phyloP scores from a whole-genome alignment of 1,284 basidiomycete genomes.

The Schizophyllum amplum region DNA sequence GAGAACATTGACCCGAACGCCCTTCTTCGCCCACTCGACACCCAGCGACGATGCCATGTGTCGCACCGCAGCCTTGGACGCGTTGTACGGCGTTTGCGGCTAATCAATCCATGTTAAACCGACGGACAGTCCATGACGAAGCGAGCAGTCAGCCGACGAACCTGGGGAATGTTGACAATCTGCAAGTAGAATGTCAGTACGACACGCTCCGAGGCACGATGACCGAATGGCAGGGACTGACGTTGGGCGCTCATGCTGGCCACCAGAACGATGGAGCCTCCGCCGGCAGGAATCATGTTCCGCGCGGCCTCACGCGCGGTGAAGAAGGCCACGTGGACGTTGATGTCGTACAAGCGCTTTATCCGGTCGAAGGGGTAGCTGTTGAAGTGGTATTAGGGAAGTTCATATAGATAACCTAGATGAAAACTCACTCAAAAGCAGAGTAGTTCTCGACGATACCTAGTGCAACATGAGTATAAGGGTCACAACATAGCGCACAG shows the following conservation, averaged over 20 bases:
- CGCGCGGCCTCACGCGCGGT: constrained; percentile 89
- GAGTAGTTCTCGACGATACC: constrained; percentile 91
- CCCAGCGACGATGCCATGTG: constrained; percentile 84
- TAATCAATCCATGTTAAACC: constrained; percentile 25
- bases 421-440: constrained; percentile 64
- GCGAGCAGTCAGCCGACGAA: constrained; percentile 19
- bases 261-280: constrained; percentile 82
- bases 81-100: constrained; percentile 93
- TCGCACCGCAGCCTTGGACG: constrained; percentile 86
- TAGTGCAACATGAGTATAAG: constrained; percentile 17
- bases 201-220: constrained; percentile 8
- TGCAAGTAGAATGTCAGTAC: constrained; percentile 22
- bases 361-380: constrained; percentile 82
- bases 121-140: neutral
- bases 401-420: neutral
- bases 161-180: constrained; percentile 84
- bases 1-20: constrained; percentile 75
- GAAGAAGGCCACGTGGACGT: constrained; percentile 89
- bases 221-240: constrained; percentile 36
- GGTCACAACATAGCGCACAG: constrained; percentile 3
- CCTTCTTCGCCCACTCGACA: constrained; percentile 85
- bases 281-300: constrained; percentile 68
- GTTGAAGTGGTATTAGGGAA: neutral
- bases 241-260: constrained; percentile 87
- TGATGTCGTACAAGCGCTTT: constrained; percentile 83